Evolutionary conservation across 768 basidiomycete genomes (phyloP), one percentile per base, ranked within the genome.

Genomic region (Termitomyces eurrhizus): DNA sequence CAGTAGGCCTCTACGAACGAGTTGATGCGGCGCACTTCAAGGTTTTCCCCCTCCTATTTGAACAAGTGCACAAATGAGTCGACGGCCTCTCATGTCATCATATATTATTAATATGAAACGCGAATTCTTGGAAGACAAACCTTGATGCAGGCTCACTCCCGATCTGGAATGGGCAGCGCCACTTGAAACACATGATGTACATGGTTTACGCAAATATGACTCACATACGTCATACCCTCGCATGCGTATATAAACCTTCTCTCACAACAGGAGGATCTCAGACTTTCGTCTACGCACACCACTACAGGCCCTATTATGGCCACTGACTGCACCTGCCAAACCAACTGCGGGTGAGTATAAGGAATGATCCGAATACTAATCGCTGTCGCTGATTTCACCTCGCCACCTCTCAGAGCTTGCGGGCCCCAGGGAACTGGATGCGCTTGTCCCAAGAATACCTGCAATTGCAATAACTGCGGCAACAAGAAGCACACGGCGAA

Each of bases 401-500:
- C 5, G 2, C 16, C 8, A n/a, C 3, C n/a, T 7, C 24, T 53
- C 57, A 78, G 77, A 36, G 62, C 71, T 52, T 78, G 77, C 62
- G 77, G 75, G 12, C 70, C 74, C n/a, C 54, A 67, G 29, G 74
- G 75, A 60, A 73, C 72, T 16, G 75, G 75, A 21, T 77, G 77
- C 55, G 59, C 72, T 1, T 78, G 77, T 66, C 57, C 68, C 2
- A 70, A 74, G 68, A 71, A 66, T 33, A 69, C 73, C 55, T 78
- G 77, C 62, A 66, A 72, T 52, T 78, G 77, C 60, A 65, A 66
- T 18, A 64, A 74, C 46, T 78, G 77, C 62, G 52, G 57, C 7
- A 78, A 78, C 60, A 78, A 78, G 64, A 67, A 64, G 5, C 77
- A 77, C 59, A 73, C 76, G n/a, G 65, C 62, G 26, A 69, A 73